phyloP scores from a whole-genome alignment of 2,329 filamentous ascomycete species.

The Colletotrichum sojae region DNA sequence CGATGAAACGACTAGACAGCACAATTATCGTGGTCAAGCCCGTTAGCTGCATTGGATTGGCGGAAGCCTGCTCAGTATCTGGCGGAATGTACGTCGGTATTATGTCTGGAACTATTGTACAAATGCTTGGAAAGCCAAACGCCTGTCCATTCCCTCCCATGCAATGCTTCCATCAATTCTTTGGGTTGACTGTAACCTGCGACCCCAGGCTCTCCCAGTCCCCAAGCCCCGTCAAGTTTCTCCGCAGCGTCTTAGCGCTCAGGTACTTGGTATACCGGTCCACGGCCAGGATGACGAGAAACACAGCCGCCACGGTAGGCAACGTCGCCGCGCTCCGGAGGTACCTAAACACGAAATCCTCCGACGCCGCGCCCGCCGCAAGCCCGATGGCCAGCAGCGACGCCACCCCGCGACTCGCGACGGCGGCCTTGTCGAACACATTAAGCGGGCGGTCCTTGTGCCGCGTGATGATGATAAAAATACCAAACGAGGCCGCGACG shows the following conservation, averaged over 20 bases:
- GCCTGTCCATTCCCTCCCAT: too few relatives aligned
- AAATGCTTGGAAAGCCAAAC: background rate
- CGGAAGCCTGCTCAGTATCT: too few relatives aligned
- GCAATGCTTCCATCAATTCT: background rate
- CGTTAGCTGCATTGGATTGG: background rate
- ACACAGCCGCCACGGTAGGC: constrained; percentile 25
- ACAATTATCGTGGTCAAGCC: too few relatives aligned
- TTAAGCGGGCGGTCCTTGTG: constrained; percentile 35
- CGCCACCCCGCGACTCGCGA: constrained; percentile 11
- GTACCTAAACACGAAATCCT: constrained; percentile 28
- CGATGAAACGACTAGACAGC: background rate
- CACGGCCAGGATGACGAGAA: constrained; percentile 26
- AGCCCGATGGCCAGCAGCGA: constrained; percentile 24
- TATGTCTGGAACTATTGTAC: background rate
- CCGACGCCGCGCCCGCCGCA: constrained; percentile 26
- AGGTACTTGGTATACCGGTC: constrained; percentile 35
- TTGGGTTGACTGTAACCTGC: background rate
- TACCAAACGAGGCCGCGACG: constrained; percentile 23
- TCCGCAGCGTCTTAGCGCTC: constrained; percentile 32
- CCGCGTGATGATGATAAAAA: constrained; percentile 35
- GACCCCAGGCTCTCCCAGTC: constrained; percentile 29
- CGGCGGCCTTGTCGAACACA: constrained; percentile 31
- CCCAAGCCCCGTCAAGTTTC: constrained; percentile 24
- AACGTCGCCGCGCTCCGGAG: constrained; percentile 31
- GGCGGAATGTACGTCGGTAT: too few relatives aligned